Conservation (phyloP, 1,284 basidiomycete species). For the Amylostereum areolatum region DNA sequence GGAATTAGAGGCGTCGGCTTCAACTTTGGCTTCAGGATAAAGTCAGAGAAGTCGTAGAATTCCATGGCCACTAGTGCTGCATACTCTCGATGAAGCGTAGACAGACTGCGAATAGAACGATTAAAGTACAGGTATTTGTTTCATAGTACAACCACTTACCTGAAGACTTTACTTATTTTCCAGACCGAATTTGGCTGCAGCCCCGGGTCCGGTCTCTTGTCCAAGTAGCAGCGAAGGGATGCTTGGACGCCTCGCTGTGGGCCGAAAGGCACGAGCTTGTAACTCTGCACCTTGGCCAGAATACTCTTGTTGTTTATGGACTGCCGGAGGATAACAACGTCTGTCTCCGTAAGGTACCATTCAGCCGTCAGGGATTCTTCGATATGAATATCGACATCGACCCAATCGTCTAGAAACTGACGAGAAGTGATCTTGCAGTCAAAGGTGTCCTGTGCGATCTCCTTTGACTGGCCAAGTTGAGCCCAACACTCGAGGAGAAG, state of each 20-base stretch:
- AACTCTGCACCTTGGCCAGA: constrained; percentile 80
- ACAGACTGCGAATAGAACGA: constrained; percentile 49
- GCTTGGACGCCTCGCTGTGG: constrained; percentile 33
- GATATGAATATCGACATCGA: constrained; percentile 67
- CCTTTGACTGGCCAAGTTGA: constrained; percentile 76
- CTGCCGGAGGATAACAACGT: constrained; percentile 69
- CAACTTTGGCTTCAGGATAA: constrained; percentile 67
- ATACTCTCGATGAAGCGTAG: constrained; percentile 91
- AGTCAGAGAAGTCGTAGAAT: constrained; percentile 73
- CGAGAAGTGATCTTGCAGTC: constrained; percentile 57
- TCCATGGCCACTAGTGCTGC: constrained; percentile 80
- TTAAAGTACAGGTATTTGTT: constrained; percentile 1
- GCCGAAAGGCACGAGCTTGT: constrained; percentile 45
- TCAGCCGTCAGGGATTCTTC: constrained; percentile 54
- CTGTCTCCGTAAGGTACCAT: constrained; percentile 75
- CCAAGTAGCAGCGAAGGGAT: constrained; percentile 42
- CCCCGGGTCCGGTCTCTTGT: constrained; percentile 44
- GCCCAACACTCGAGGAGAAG: constrained; percentile 91
- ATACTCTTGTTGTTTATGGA: constrained; percentile 41
- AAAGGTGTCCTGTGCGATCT: constrained; percentile 49
- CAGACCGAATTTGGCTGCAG: constrained; percentile 64
- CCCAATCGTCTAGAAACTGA: constrained; percentile 64
- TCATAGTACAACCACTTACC: constrained; percentile 35
- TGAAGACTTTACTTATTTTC: constrained; percentile 77
- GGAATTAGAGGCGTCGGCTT: constrained; percentile 43